phyloP scores from a whole-genome alignment of 371 early-diverging fungal genomes.

The Haplosporangium sp. region DNA sequence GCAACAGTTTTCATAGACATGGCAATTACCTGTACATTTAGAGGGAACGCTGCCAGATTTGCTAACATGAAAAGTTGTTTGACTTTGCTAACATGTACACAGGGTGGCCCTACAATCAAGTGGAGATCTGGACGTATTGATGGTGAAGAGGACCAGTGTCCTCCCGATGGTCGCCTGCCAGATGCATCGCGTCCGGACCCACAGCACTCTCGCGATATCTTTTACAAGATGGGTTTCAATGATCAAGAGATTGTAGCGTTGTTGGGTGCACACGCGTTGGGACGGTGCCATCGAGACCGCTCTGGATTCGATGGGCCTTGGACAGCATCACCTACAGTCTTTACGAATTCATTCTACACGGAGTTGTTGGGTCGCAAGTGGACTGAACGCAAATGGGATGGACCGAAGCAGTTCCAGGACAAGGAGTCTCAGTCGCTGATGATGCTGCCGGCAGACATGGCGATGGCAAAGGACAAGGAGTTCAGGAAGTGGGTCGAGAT shows the following conservation, averaged over 20 bases:
- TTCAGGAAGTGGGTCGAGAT: constrained; percentile 81
- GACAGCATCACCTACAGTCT: constrained; percentile 86
- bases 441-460: constrained; percentile 87
- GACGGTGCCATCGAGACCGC: constrained; percentile 91
- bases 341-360: constrained; percentile 89
- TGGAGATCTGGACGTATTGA: constrained; percentile 88
- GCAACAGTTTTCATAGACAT: neutral
- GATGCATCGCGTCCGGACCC: constrained; percentile 79
- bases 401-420: constrained; percentile 88
- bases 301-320: constrained; percentile 91
- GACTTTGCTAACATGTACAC: neutral
- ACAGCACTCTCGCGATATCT: constrained; percentile 79
- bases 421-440: constrained; percentile 71
- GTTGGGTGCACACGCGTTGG: constrained; percentile 89
- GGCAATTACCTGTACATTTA: too few species aligned
- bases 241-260: constrained; percentile 95
- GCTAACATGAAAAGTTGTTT: too few species aligned
- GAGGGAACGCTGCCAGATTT: too few species aligned
- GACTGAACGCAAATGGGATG: constrained; percentile 82
- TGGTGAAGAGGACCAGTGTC: constrained; percentile 58
- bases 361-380: constrained; percentile 80
- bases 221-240: constrained; percentile 93
- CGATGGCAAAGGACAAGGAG: constrained; percentile 67
- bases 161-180: constrained; percentile 93
- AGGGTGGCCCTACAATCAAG: constrained; percentile 85